Conservation (phyloP, 2,329 filamentous ascomycete genomes). For the Didymella pomorum region DNA sequence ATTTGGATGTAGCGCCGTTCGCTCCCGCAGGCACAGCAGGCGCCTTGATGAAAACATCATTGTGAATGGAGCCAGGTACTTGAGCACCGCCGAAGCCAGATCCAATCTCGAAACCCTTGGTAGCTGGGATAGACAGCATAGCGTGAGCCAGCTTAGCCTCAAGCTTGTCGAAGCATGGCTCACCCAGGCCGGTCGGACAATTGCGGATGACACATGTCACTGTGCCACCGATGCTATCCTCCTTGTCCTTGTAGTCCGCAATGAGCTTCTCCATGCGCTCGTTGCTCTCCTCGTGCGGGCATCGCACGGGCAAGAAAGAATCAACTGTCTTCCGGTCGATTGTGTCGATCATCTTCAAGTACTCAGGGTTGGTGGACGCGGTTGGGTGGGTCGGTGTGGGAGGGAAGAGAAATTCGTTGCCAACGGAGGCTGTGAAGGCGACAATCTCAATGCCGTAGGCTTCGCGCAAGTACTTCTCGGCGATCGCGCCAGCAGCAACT, state of each 20-base stretch:
- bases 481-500: constrained; percentile 89
- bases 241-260: constrained; percentile 75
- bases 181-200: constrained; percentile 83
- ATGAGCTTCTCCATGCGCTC: constrained; percentile 81
- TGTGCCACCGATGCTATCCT: constrained; percentile 93
- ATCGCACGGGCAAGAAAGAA: constrained; percentile 83
- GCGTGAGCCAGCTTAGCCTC: constrained; percentile 91
- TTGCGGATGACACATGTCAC: constrained; percentile 94
- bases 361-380: constrained; percentile 77
- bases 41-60: constrained; percentile 80
- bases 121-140: constrained; percentile 94
- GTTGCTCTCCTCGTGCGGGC: constrained; percentile 72
- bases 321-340: constrained; percentile 82
- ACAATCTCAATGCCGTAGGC: constrained; percentile 89
- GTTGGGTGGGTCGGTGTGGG: constrained; percentile 70
- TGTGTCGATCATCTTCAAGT: constrained; percentile 74
- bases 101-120: constrained; percentile 95
- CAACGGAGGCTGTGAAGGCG: constrained; percentile 87
- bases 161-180: constrained; percentile 95
- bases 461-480: constrained; percentile 86
- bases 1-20: constrained; percentile 50
- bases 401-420: constrained; percentile 78
- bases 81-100: constrained; percentile 90
- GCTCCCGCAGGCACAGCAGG: constrained; percentile 57
- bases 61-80: constrained; percentile 87